These are phyloP conservation scores for Physcomitrium patens DNA, from an alignment of 225 moss, liverwort and hornwort genomes.

Conservation along the genomic window DNA sequence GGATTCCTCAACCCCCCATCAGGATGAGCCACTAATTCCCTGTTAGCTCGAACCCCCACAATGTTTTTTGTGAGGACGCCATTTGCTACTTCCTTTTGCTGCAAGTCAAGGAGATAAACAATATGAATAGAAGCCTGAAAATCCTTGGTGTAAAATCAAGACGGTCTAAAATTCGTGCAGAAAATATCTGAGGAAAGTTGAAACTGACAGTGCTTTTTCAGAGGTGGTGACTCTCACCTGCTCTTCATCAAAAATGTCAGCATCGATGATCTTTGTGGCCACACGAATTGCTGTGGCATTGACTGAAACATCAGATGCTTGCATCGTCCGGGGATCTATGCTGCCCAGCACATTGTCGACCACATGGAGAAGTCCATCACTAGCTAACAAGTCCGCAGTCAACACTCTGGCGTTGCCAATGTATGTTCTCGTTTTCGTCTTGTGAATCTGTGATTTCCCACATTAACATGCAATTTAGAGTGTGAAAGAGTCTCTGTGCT, in stretches of 20 bases:
- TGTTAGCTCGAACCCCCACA: conserved; percentile 50
- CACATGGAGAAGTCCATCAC: conserved; percentile 30
- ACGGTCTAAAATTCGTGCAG: neutral
- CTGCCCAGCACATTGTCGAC: conserved; percentile 38
- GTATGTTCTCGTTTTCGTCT: neutral
- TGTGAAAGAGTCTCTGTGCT: neutral
- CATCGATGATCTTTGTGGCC: conserved; percentile 49
- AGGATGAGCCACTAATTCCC: conserved; percentile 44
- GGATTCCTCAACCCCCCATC: conserved; percentile 58
- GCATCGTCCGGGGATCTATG: conserved; percentile 27
- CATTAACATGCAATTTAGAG: neutral
- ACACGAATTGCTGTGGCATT: conserved; percentile 48
- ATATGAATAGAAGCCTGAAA: neutral
- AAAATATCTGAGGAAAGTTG: neutral
- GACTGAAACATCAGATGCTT: conserved; percentile 46
- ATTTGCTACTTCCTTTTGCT: conserved; percentile 53
- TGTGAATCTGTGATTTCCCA: conserved; percentile 29
- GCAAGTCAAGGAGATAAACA: conserved; percentile 3
- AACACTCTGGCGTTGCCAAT: conserved; percentile 37
- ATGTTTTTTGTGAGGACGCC: conserved; percentile 51
- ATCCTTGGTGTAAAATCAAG: neutral
- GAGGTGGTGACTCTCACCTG: conserved; percentile 34
- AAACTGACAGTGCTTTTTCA: neutral
- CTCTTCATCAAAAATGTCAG: conserved; percentile 43
- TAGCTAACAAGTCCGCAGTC: conserved; percentile 28